phyloP scores from a whole-genome alignment of 495 filamentous ascomycete species.

The Collariella sp. region DNA sequence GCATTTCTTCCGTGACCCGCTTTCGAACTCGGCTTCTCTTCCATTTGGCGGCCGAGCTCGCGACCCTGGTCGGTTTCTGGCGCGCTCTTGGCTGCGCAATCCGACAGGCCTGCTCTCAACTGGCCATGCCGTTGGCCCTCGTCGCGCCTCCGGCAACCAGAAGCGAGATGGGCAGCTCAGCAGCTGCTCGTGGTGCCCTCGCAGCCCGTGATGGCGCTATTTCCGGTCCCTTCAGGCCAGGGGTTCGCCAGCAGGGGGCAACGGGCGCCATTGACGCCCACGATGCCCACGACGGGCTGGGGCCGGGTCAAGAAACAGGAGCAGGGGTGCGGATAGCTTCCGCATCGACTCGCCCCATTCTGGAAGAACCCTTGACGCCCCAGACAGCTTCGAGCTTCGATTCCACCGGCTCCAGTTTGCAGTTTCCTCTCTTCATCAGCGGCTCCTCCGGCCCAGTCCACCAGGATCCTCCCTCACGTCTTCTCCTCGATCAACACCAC shows the following conservation, averaged over 20 bases:
- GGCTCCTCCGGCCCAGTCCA: conserved; percentile 1
- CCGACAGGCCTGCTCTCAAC: conserved; percentile 4
- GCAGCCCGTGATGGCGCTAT: conserved; percentile 3
- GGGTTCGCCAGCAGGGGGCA: conserved; percentile 1
- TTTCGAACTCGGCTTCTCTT: background rate
- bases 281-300: background rate
- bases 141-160: conserved; percentile 7
- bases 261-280: conserved; percentile 2
- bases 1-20: background rate
- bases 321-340: conserved; percentile 4
- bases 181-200: background rate
- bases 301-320: background rate
- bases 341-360: conserved; percentile 7
- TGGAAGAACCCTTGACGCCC: conserved; percentile 19
- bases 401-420: conserved; percentile 17
- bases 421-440: conserved; percentile 20
- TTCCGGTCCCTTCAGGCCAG: background rate
- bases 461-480: background rate
- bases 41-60: background rate
- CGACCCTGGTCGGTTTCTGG: background rate
- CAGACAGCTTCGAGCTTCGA: conserved; percentile 17
- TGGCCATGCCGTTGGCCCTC: conserved; percentile 5
- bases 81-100: background rate
- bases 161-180: conserved; percentile 14
- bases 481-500: background rate